Conservation (phyloP, 306 rosid species). For the Carpinus viminea region DNA sequence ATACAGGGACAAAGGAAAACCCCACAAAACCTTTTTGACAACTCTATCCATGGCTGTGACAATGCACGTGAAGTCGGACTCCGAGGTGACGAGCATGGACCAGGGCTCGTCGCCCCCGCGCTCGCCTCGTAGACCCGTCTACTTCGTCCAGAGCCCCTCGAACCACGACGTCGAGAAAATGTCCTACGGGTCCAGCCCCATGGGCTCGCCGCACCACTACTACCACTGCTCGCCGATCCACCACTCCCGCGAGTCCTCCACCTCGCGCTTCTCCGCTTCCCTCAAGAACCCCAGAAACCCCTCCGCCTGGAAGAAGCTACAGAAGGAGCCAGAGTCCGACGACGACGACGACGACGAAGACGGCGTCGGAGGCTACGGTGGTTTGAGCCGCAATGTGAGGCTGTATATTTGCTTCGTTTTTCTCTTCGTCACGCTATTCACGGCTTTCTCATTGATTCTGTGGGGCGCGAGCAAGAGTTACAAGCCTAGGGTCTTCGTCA, state of each 20-base stretch:
- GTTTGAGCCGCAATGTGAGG: conserved; percentile 40
- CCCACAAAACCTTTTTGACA: neutral
- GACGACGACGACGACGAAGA: conserved; percentile 30
- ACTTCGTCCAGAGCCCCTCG: conserved; percentile 96
- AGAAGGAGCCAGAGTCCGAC: conserved; percentile 26
- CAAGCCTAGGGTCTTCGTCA: conserved; percentile 49
- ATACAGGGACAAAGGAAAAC: neutral
- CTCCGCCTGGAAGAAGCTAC: conserved; percentile 65
- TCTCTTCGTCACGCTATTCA: conserved; percentile 54
- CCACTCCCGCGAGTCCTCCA: conserved; percentile 96
- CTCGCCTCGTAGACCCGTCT: conserved; percentile 77
- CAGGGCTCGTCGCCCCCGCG: conserved; percentile 62
- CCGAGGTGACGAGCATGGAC: conserved; percentile 78
- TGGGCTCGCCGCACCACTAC: conserved; percentile 65
- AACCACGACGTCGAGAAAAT: conserved; percentile 89
- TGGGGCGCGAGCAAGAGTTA: conserved; percentile 92
- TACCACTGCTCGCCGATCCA: conserved; percentile 85
- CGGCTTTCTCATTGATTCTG: conserved; percentile 63
- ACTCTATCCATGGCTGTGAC: neutral
- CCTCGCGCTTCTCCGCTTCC: conserved; percentile 88
- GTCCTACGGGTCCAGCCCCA: conserved; percentile 89
- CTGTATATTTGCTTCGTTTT: conserved; percentile 54
- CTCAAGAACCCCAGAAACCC: conserved; percentile 54
- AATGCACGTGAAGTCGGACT: conserved; percentile 86
- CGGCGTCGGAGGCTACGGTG: neutral